Percentiles rank a stretch among this genome's conserved stretches.
These are phyloP conservation scores for Fusarium phyllophilum DNA, from an alignment of 2,329 filamentous ascomycete species.

Conservation along the genomic window DNA sequence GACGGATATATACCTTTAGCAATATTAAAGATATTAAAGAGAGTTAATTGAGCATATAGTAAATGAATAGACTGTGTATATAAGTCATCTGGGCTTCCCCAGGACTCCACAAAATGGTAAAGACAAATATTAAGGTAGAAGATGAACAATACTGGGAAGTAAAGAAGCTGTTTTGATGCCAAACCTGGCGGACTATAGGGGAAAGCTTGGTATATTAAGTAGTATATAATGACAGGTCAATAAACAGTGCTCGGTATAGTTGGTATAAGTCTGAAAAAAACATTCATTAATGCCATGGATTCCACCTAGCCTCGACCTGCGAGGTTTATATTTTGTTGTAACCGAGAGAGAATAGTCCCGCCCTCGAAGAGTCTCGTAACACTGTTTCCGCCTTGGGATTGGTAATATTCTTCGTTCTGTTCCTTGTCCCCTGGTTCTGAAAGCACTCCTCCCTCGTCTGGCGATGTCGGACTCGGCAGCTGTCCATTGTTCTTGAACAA, in stretches of 20 bases:
- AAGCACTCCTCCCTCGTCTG: background rate
- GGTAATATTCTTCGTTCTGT: background rate
- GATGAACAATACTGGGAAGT: no score
- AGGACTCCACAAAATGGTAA: background rate
- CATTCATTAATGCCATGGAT: background rate
- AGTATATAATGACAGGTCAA: background rate
- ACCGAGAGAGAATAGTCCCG: slow-evolving; percentile 21
- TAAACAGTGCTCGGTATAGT: background rate
- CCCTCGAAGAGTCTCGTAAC: slow-evolving; percentile 18
- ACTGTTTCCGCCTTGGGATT: slow-evolving; percentile 11
- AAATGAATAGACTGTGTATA: background rate
- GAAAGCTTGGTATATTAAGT: background rate
- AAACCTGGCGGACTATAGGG: background rate
- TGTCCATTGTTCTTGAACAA: slow-evolving; percentile 24
- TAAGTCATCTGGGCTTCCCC: no score
- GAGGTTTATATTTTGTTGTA: slow-evolving; percentile 30
- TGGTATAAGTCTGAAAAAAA: background rate
- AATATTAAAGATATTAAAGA: background rate
- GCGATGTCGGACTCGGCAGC: slow-evolving; percentile 27
- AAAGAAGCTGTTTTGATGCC: no score
- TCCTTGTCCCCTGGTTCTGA: background rate
- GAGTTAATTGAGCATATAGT: background rate
- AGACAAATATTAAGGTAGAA: background rate
- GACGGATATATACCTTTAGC: no score
- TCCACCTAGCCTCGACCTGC: background rate